These are phyloP conservation scores for Penicillium sp. DNA, from an alignment of 2,329 filamentous ascomycete species.

Conservation along the genomic window DNA sequence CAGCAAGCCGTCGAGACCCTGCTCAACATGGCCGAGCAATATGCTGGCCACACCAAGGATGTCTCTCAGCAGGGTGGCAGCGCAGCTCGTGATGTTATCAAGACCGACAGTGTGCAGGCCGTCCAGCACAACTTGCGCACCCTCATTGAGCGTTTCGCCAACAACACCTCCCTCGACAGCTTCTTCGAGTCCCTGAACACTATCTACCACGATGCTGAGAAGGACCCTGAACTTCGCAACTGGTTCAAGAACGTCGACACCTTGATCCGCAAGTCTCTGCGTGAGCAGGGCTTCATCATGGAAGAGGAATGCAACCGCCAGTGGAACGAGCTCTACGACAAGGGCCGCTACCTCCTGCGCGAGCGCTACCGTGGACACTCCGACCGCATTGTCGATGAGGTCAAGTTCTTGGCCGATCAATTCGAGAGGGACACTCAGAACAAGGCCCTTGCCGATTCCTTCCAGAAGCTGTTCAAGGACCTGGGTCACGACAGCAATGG, in stretches of 20 bases:
- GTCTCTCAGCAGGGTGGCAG: constrained; percentile 66
- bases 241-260: constrained; percentile 83
- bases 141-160: constrained; percentile 92
- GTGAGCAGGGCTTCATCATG: constrained; percentile 89
- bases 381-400: constrained; percentile 81
- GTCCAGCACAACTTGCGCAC: constrained; percentile 82
- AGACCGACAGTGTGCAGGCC: constrained; percentile 62
- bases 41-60: constrained; percentile 71
- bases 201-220: constrained; percentile 84
- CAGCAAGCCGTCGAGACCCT: constrained; percentile 88
- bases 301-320: constrained; percentile 76
- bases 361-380: constrained; percentile 86
- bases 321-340: constrained; percentile 83
- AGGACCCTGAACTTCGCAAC: constrained; percentile 78
- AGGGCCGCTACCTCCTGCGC: constrained; percentile 81
- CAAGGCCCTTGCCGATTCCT: constrained; percentile 71
- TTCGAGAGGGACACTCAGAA: constrained; percentile 90
- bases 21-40: constrained; percentile 79
- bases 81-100: constrained; percentile 72
- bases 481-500: constrained; percentile 86
- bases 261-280: constrained; percentile 79
- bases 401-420: constrained; percentile 85
- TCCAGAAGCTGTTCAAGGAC: constrained; percentile 85
- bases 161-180: constrained; percentile 85
- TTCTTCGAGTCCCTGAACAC: constrained; percentile 81